Conservation (phyloP, 2,329 filamentous ascomycete genomes). For the Trichoderma pleuroti region DNA sequence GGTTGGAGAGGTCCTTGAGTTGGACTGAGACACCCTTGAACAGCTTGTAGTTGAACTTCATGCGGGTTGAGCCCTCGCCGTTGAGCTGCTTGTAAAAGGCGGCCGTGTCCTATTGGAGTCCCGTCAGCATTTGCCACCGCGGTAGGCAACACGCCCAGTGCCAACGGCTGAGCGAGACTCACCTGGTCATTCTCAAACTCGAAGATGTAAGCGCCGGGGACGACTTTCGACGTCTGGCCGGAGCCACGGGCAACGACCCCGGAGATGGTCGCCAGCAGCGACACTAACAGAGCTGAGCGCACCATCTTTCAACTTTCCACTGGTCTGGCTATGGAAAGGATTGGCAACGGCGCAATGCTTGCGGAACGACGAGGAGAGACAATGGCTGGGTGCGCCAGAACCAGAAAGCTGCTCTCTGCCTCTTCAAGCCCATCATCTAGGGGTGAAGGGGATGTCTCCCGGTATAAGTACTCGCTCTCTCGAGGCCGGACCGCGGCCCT, state of each 20-base stretch:
- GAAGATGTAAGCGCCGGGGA: conserved; percentile 51
- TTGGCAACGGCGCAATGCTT: not conserved
- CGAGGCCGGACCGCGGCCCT: not conserved
- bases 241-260: conserved; percentile 28
- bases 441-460: not conserved
- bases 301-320: conserved; percentile 13
- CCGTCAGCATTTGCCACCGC: conserved; percentile 1
- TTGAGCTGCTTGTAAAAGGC: conserved; percentile 6
- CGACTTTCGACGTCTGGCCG: conserved; percentile 21
- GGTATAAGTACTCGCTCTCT: conserved; percentile 2
- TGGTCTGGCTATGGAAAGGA: not conserved
- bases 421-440: not conserved
- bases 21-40: conserved; percentile 55
- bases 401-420: conserved; percentile 1
- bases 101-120: conserved; percentile 6
- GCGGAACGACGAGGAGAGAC: not conserved
- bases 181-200: conserved; percentile 51
- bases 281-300: conserved; percentile 17
- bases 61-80: conserved; percentile 38
- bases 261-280: conserved; percentile 24
- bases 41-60: conserved; percentile 47
- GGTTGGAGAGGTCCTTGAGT: conserved; percentile 44
- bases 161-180: conserved; percentile 18
- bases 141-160: not conserved
- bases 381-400: not conserved